These are phyloP conservation scores for Salvia sclarea DNA, from an alignment of 305 asterid species.

Conservation along the genomic window DNA sequence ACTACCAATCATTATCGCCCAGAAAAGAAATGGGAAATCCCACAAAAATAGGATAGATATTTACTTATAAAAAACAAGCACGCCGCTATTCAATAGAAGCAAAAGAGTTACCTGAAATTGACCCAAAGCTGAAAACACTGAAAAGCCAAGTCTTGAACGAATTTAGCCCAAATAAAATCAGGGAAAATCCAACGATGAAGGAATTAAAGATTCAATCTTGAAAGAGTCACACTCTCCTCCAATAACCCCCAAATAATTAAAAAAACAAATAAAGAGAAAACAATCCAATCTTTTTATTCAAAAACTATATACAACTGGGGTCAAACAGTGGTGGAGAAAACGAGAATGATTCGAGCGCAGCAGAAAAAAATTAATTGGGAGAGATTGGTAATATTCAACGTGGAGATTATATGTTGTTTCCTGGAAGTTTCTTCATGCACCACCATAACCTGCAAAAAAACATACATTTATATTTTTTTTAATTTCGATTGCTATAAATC, in stretches of 20 bases:
- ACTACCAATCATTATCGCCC: background rate
- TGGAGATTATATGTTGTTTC: conserved; percentile 31
- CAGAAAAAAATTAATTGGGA: background rate
- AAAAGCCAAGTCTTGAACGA: conserved; percentile 11
- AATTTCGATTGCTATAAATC: too few species aligned
- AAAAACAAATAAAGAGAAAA: background rate
- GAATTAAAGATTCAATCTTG: conserved; percentile 28
- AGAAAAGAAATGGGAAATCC: background rate
- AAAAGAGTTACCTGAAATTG: conserved; percentile 2
- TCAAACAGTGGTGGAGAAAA: conserved; percentile 32
- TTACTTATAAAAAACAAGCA: background rate
- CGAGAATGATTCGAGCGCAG: conserved; percentile 29
- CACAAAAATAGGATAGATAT: background rate
- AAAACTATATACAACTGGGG: conserved; percentile 9
- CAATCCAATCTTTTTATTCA: background rate
- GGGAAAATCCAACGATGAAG: conserved; percentile 16
- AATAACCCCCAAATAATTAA: background rate
- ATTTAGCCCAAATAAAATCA: background rate
- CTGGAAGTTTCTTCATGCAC: conserved; percentile 43
- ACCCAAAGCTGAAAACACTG: background rate
- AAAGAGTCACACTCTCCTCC: conserved; percentile 25
- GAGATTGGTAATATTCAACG: conserved; percentile 13
- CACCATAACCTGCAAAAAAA: background rate
- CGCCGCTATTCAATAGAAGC: background rate
- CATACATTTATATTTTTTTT: too few species aligned